Evolutionary conservation across 2,329 filamentous ascomycete genomes (phyloP).

Genomic region (Dactylellina haptotyla): DNA sequence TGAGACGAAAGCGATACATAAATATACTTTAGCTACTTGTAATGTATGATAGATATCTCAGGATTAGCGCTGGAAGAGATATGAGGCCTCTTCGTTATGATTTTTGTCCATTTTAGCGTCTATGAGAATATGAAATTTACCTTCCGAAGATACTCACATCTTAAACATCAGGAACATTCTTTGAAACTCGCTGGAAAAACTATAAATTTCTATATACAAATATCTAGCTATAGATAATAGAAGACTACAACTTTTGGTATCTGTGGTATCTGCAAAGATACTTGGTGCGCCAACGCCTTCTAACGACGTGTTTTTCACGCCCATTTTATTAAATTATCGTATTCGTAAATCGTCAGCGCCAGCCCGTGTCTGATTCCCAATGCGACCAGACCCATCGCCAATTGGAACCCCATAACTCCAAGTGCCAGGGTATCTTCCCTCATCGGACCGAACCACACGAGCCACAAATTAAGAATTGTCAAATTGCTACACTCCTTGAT

Average conservation of each 20-base stretch:
- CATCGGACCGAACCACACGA: conserved; percentile 93
- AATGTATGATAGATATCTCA: conserved; percentile 9
- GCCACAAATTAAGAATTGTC: conserved; percentile 93
- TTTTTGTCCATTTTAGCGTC: conserved; percentile 3
- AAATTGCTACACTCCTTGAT: conserved; percentile 87
- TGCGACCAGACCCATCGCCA: conserved; percentile 78
- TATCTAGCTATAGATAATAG: neutral
- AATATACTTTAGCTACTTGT: conserved; percentile 2
- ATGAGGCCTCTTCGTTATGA: neutral
- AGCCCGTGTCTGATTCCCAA: conserved; percentile 86
- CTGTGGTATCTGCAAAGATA: neutral
- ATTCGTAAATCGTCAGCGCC: conserved; percentile 86
- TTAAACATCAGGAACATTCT: neutral
- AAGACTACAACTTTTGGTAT: conserved; percentile 5
- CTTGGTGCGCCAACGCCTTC: neutral
- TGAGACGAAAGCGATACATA: neutral
- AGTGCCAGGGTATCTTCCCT: conserved; percentile 83
- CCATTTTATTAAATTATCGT: conserved; percentile 73
- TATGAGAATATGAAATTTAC: conserved; percentile 1
- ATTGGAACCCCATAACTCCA: conserved; percentile 83
- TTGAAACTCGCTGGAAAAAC: neutral
- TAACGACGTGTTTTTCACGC: neutral
- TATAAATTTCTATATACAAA: neutral
- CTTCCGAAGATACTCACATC: neutral
- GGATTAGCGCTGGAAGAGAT: neutral